These are phyloP conservation scores for Saturnispora sanitii DNA, from an alignment of 805 yeast genomes.

Conservation along the genomic window DNA sequence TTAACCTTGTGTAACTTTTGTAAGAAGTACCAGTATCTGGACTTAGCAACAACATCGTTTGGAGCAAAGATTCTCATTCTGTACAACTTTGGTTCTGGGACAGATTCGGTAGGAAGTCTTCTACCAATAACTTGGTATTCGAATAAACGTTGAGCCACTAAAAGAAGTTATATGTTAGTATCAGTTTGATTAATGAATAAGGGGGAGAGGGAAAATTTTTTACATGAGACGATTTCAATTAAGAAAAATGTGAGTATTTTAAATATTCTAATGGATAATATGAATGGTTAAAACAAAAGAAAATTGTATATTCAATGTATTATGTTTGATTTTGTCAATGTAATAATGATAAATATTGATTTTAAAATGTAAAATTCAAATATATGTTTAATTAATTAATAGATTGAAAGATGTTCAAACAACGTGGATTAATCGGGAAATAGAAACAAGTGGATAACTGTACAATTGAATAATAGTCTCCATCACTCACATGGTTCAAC, in stretches of 20 bases:
- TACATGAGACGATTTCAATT: not conserved
- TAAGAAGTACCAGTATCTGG: constrained; percentile 99
- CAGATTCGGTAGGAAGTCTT: constrained; percentile 97
- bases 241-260: not conserved
- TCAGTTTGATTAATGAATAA: not conserved
- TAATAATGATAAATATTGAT: too few relatives aligned
- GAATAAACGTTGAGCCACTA: constrained; percentile 85
- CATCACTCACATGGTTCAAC: too few relatives aligned
- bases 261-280: too few relatives aligned
- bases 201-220: constrained; percentile 1
- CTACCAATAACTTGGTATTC: constrained; percentile 99
- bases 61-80: constrained; percentile 99
- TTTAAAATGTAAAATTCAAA: too few relatives aligned
- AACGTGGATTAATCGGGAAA: too few relatives aligned
- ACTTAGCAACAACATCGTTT: constrained; percentile 97
- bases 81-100: constrained; percentile 99
- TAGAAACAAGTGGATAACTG: too few relatives aligned
- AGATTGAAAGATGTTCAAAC: too few relatives aligned
- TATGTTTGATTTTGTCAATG: too few relatives aligned
- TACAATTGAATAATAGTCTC: too few relatives aligned
- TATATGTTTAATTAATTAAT: too few relatives aligned
- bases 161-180: constrained; percentile 5
- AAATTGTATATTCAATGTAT: too few relatives aligned
- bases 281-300: too few relatives aligned
- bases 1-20: constrained; percentile 98